Conservation (phyloP, 1,139 yeast species). For the Pichia sp. region DNA sequence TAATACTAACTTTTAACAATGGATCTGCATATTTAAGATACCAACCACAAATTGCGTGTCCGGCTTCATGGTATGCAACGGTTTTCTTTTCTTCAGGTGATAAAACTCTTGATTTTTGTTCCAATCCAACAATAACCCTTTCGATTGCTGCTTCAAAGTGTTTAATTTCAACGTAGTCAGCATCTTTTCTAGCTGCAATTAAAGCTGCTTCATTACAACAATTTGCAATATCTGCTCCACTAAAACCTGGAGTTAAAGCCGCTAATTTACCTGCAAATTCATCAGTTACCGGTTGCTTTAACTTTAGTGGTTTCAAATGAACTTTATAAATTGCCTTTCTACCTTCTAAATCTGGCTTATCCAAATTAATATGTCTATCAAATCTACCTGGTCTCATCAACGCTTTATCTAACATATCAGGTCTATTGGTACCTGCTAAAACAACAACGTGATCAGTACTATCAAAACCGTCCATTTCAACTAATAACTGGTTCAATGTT, state of each 20-base stretch:
- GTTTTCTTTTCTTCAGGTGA: constrained; percentile 67
- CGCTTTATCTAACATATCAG: constrained; percentile 72
- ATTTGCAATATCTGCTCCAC: constrained; percentile 83
- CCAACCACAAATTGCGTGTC: constrained; percentile 98
- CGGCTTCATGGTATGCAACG: constrained; percentile 88
- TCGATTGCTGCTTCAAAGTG: constrained; percentile 80
- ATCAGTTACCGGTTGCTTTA: constrained; percentile 43
- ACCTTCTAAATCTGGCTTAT: constrained; percentile 72
- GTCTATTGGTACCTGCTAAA: constrained; percentile 76
- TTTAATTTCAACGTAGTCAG: constrained; percentile 45
- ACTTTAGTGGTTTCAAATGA: constrained; percentile 55
- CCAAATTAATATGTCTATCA: constrained; percentile 69
- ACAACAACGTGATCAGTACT: constrained; percentile 72
- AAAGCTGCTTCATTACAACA: constrained; percentile 80
- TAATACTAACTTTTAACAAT: constrained; percentile 87
- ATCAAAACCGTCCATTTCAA: constrained; percentile 82
- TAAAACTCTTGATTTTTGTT: constrained; percentile 61
- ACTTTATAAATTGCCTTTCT: constrained; percentile 70
- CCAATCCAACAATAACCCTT: constrained; percentile 76
- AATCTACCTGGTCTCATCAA: constrained; percentile 80
- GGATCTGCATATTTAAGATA: constrained; percentile 85
- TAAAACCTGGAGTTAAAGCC: constrained; percentile 77
- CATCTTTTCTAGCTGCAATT: constrained; percentile 68
- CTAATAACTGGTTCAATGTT: constrained; percentile 70
- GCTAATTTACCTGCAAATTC: constrained; percentile 65